A percentile compares a stretch with the other conserved stretches of the same genome.
These are phyloP conservation scores for Metarhizium sp. DNA, from an alignment of 2,329 filamentous ascomycete genomes.

Conservation along the genomic window DNA sequence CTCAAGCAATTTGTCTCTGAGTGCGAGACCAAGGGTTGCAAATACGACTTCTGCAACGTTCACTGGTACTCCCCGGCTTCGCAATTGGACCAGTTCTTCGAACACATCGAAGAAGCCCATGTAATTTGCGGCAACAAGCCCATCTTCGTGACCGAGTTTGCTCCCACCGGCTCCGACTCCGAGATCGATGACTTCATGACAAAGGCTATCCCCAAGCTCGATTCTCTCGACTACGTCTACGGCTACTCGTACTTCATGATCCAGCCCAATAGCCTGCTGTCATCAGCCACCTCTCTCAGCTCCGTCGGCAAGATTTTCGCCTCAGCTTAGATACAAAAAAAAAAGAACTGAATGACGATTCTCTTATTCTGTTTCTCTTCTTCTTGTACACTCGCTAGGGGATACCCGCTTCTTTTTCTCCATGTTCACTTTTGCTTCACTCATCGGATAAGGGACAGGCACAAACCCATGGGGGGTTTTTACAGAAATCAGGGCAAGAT, in stretches of 20 bases:
- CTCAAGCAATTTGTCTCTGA: not conserved
- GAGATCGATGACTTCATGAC: conserved; percentile 39
- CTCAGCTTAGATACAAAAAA: conserved; percentile 18
- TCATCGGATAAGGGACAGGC: not conserved
- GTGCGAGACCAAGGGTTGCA: conserved; percentile 26
- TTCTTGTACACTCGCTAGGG: conserved; percentile 30
- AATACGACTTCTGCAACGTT: conserved; percentile 49
- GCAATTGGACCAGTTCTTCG: conserved; percentile 41
- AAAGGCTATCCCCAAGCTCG: conserved; percentile 37
- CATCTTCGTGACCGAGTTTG: conserved; percentile 59
- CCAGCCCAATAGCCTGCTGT: conserved; percentile 30
- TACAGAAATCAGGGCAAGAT: not conserved
- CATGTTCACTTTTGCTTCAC: not conserved
- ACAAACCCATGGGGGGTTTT: not conserved
- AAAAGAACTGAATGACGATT: not conserved
- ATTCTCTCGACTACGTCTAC: conserved; percentile 40
- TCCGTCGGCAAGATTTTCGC: conserved; percentile 40
- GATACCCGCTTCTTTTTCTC: conserved; percentile 12
- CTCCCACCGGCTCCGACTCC: conserved; percentile 34
- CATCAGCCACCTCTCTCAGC: conserved; percentile 30
- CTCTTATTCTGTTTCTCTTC: conserved; percentile 14
- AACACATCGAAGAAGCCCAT: conserved; percentile 40
- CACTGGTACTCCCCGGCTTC: conserved; percentile 53
- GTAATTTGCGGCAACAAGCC: conserved; percentile 36
- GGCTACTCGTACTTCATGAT: conserved; percentile 52